Conservation (phyloP, 2,329 filamentous ascomycete genomes). For the Curvularia verruculosa region DNA sequence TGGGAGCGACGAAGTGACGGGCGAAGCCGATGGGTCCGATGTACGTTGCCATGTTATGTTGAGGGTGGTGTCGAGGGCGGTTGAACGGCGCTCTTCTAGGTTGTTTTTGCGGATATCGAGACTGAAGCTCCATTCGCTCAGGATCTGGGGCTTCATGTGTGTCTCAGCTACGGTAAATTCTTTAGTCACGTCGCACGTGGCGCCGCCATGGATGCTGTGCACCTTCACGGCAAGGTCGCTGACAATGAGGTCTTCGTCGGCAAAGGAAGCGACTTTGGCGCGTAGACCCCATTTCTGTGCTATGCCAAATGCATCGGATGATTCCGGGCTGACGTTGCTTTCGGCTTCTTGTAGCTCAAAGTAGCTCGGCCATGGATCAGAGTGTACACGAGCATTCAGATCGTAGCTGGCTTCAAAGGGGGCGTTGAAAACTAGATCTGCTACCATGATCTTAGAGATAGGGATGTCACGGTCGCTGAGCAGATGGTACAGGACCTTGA, state of each 20-base stretch:
- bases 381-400: conserved; percentile 77
- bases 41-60: conserved; percentile 77
- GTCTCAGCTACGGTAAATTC: conserved; percentile 35
- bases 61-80: conserved; percentile 75
- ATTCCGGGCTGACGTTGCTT: conserved; percentile 39
- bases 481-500: conserved; percentile 79
- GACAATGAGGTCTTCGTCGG: conserved; percentile 65
- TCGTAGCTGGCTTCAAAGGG: conserved; percentile 95
- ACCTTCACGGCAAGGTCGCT: conserved; percentile 70
- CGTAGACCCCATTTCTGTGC: conserved; percentile 81
- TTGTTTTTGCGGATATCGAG: conserved; percentile 76
- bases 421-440: conserved; percentile 74
- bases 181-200: conserved; percentile 58
- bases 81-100: conserved; percentile 80
- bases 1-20: conserved; percentile 64
- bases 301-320: conserved; percentile 64
- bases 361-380: conserved; percentile 83
- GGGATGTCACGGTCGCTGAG: conserved; percentile 79
- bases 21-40: conserved; percentile 36
- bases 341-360: conserved; percentile 67
- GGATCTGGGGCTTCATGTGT: conserved; percentile 67
- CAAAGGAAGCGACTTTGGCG: conserved; percentile 76
- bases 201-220: conserved; percentile 65
- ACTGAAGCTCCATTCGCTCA: conserved; percentile 74
- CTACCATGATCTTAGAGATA: conserved; percentile 73